These are phyloP conservation scores for Russula earlei DNA, from an alignment of 768 basidiomycete genomes.

Conservation along the genomic window DNA sequence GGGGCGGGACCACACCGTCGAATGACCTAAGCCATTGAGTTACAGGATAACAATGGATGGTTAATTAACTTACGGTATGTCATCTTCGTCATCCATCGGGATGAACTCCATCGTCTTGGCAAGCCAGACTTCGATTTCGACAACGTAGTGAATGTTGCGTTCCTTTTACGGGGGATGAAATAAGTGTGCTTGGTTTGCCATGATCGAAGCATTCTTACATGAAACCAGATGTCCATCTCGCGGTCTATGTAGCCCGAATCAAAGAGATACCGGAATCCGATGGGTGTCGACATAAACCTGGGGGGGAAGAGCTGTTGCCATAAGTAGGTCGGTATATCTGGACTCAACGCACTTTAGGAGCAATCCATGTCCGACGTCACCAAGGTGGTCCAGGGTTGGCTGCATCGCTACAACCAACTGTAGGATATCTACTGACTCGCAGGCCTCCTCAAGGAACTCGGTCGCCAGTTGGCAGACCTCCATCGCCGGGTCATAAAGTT, in stretches of 20 bases:
- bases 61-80: slow-evolving; percentile 36
- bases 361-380: slow-evolving; percentile 82
- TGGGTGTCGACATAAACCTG: slow-evolving; percentile 90
- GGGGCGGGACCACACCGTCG: slow-evolving; percentile 82
- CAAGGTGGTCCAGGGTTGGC: slow-evolving; percentile 91
- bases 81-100: slow-evolving; percentile 51
- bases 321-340: not conserved
- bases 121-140: slow-evolving; percentile 89
- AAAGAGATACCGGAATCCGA: slow-evolving; percentile 88
- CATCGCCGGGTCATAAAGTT: slow-evolving; percentile 85
- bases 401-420: slow-evolving; percentile 91
- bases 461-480: slow-evolving; percentile 91
- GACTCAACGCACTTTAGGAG: slow-evolving; percentile 61
- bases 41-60: not conserved
- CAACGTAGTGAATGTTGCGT: slow-evolving; percentile 86
- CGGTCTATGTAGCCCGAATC: slow-evolving; percentile 88
- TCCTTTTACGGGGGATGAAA: slow-evolving; percentile 43
- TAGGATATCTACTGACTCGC: slow-evolving; percentile 73
- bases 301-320: not conserved
- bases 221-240: slow-evolving; percentile 95
- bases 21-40: slow-evolving; percentile 42
- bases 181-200: slow-evolving; percentile 2
- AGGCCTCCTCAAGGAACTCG: slow-evolving; percentile 80
- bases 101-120: slow-evolving; percentile 60
- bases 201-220: slow-evolving; percentile 41